These are phyloP conservation scores for Stephanodiscus triporus DNA, from an alignment of 108 stramenopile species.

Conservation along the genomic window DNA sequence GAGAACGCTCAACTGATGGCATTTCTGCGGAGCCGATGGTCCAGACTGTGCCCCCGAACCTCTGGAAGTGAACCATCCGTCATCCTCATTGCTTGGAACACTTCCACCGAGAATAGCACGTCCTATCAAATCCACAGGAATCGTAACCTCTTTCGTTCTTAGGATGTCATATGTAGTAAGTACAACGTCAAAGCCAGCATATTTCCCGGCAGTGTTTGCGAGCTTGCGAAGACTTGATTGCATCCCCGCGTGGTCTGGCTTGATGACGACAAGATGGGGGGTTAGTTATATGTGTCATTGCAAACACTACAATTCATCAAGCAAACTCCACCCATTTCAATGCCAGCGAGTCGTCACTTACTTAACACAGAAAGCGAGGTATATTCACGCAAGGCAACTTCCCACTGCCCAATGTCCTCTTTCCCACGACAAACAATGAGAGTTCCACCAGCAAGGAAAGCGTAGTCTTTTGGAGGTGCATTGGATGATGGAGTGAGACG, in stretches of 20 bases:
- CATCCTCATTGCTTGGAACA: slow-evolving; percentile 33
- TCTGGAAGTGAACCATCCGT: slow-evolving; percentile 57
- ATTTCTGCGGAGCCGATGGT: slow-evolving; percentile 29
- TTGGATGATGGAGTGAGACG: slow-evolving; percentile 14
- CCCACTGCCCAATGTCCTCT: slow-evolving; percentile 62
- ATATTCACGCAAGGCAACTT: slow-evolving; percentile 58
- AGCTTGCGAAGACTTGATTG: slow-evolving; percentile 57
- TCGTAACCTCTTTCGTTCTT: slow-evolving; percentile 61
- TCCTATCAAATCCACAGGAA: slow-evolving; percentile 55
- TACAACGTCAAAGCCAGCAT: slow-evolving; percentile 62
- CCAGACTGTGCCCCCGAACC: slow-evolving; percentile 38
- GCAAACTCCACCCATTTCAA: neutral
- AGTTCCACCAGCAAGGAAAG: slow-evolving; percentile 51
- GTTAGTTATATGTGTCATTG: neutral
- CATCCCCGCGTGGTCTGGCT: slow-evolving; percentile 50
- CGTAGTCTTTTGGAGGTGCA: slow-evolving; percentile 18
- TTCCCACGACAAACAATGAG: slow-evolving; percentile 59
- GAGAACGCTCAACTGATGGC: slow-evolving; percentile 59
- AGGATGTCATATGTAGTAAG: slow-evolving; percentile 69
- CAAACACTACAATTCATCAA: neutral
- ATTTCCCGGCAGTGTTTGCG: slow-evolving; percentile 52
- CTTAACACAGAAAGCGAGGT: slow-evolving; percentile 64
- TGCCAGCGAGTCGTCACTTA: neutral
- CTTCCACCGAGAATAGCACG: slow-evolving; percentile 45
- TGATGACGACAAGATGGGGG: neutral